phyloP scores from a whole-genome alignment of 495 filamentous ascomycete species.

The Ascodesmis nigricans region DNA sequence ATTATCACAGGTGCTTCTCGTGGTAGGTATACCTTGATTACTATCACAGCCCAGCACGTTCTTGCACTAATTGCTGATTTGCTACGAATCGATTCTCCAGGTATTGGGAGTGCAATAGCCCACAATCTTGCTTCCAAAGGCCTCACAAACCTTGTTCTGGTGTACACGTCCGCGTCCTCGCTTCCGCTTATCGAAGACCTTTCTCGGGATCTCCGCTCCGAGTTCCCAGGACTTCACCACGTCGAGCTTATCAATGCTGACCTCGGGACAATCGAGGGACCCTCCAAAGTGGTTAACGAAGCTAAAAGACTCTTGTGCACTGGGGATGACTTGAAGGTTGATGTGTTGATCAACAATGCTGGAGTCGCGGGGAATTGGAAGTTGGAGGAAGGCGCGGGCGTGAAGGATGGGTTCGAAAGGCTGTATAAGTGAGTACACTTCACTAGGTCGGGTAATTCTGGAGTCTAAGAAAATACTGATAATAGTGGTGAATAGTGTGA shows the following conservation, averaged over 20 bases:
- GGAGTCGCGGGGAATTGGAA: constrained; percentile 40
- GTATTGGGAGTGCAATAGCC: constrained; percentile 70
- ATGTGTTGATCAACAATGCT: constrained; percentile 81
- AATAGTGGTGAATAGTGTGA: constrained; percentile 28
- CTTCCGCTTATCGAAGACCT: constrained; percentile 23
- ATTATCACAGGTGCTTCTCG: constrained; percentile 60
- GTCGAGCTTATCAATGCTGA: constrained; percentile 23
- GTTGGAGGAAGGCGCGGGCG: constrained; percentile 35
- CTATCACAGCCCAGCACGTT: no score
- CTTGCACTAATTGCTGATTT: no score
- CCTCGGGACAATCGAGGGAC: constrained; percentile 23
- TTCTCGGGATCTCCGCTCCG: constrained; percentile 26
- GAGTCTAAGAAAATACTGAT: background rate
- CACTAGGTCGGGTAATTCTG: background rate
- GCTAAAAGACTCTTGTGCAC: constrained; percentile 23
- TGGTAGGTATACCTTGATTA: no score
- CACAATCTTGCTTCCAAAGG: constrained; percentile 59
- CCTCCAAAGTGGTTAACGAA: constrained; percentile 24
- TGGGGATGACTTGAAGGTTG: constrained; percentile 36
- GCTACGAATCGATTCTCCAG: constrained; percentile 30
- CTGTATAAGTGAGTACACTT: constrained; percentile 32
- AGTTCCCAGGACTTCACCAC: constrained; percentile 20
- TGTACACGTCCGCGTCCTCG: constrained; percentile 44
- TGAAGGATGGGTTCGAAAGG: constrained; percentile 38
- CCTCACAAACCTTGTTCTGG: constrained; percentile 41